Base-by-base conservation (phyloP, 805 yeast species). In the Soucietia sequanensis region DNA sequence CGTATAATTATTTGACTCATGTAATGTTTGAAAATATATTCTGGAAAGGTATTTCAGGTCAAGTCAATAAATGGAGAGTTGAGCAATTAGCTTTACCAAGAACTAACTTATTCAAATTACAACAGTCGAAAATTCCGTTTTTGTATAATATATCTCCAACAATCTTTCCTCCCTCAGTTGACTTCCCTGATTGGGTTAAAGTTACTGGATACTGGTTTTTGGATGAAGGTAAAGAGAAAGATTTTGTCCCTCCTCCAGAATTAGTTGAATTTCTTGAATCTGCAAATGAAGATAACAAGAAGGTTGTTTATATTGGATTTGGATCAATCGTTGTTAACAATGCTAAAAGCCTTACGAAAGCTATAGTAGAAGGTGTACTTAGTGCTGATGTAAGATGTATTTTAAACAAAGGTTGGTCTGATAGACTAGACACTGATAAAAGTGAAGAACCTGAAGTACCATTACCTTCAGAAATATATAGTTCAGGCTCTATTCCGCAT, bases 181-280 rank as follows among this genome's bases (percentile, higher is more conserved):
- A 91, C 58, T 90, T 84, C 58, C 83, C 88, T 11, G 96, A 88
- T 55, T 91, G 97, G 97, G 77, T 91, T n/a, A 84, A 75, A 47
- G 95, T 90, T 8, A 86, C 96, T 0, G 98, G 98, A 0, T 91
- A 91, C 55, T 91, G 98, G 98, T 86, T 88, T 48, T 65, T 91
- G 47, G 83, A 89, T 49, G 90, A 85, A 47, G 75, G 75, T 1
- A 68, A 72, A 20, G 58, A 60, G 3, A 57, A 56, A 0, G 52
- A 48, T 9, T 86, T 76, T 53, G 53, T 60, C 2, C 95, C 96
- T 3, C 84, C 88, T 1, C 46, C 59, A 6, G 78, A 62, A 9
- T 59, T 91, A 26, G 42, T 60, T 0, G 64, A 66, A 5, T 91
- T 91, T 49, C 78, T 91, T 28, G 49, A 62, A 10, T 56, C 63